Percentiles rank a stretch among this genome's conserved stretches.
Evolutionary conservation across 257 asterid species (phyloP).

Genomic region (Plectranthus barbatus): DNA sequence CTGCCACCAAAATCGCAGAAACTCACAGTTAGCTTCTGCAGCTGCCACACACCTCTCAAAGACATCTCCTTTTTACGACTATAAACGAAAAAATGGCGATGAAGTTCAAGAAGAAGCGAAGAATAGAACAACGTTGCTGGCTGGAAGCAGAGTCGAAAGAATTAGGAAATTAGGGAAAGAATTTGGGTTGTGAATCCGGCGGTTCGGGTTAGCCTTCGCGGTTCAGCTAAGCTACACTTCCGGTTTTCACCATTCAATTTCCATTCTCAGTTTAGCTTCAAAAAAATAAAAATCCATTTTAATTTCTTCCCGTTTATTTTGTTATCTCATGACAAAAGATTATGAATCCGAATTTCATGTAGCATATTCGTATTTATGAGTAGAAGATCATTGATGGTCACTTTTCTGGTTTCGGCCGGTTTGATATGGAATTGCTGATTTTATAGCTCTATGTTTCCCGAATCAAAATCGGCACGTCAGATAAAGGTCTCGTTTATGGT

Average conservation of each 20-base stretch:
- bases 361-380: too few relatives aligned
- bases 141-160: not conserved
- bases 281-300: too few relatives aligned
- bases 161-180: not conserved
- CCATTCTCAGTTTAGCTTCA: too few relatives aligned
- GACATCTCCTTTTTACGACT: conserved; percentile 37
- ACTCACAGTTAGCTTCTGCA: conserved; percentile 65
- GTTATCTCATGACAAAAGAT: too few relatives aligned
- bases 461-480: too few relatives aligned
- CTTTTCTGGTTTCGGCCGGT: too few relatives aligned
- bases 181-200: not conserved
- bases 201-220: not conserved
- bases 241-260: not conserved
- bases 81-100: not conserved
- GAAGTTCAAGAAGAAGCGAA: not conserved
- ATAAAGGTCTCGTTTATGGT: too few relatives aligned
- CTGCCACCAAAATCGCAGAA: conserved; percentile 87
- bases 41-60: conserved; percentile 83
- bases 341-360: too few relatives aligned
- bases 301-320: too few relatives aligned
- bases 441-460: too few relatives aligned
- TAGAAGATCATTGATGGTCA: too few relatives aligned
- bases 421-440: too few relatives aligned
- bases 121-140: not conserved
- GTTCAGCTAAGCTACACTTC: not conserved